phyloP scores from a whole-genome alignment of 495 filamentous ascomycete genomes.

The Penicillium riverlandense region DNA sequence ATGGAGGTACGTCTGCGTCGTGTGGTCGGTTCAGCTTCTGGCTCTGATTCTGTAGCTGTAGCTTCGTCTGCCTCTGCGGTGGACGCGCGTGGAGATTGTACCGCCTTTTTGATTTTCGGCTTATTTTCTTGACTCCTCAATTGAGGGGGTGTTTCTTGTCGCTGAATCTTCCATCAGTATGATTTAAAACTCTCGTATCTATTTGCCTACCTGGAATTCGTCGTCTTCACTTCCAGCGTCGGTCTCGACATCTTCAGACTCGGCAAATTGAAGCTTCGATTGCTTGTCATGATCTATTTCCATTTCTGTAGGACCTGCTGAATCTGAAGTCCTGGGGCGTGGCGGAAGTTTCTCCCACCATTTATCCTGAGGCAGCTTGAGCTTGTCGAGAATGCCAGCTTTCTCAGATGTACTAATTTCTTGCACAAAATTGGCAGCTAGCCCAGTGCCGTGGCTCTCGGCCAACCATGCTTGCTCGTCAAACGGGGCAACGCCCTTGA shows the following conservation, averaged over 20 bases:
- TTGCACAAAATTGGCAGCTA: conserved; percentile 20
- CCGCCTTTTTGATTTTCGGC: background rate
- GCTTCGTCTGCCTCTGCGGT: conserved; percentile 3
- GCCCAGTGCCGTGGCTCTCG: conserved; percentile 9
- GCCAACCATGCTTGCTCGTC: conserved; percentile 35
- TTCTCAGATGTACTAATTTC: conserved; percentile 12
- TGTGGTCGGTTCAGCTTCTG: conserved; percentile 2
- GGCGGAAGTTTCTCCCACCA: conserved; percentile 35
- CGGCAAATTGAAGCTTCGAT: conserved; percentile 1
- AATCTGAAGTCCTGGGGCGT: background rate
- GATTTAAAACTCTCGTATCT: no score
- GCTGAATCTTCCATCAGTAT: conserved; percentile 15
- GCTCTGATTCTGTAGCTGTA: conserved; percentile 17
- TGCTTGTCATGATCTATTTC: background rate
- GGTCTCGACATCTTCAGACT: conserved; percentile 6
- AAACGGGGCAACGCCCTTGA: conserved; percentile 42
- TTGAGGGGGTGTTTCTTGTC: conserved; percentile 31
- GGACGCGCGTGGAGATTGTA: background rate
- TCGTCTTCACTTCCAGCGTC: conserved; percentile 20
- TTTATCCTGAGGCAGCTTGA: conserved; percentile 13
- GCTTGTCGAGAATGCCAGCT: background rate
- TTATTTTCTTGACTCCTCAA: conserved; percentile 10
- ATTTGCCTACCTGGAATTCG: conserved; percentile 31
- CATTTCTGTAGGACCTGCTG: background rate
- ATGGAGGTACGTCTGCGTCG: conserved; percentile 1